These are phyloP conservation scores for Ophiognomonia clavigignenti-juglandacearum DNA, from an alignment of 2,329 filamentous ascomycete genomes.

Conservation along the genomic window DNA sequence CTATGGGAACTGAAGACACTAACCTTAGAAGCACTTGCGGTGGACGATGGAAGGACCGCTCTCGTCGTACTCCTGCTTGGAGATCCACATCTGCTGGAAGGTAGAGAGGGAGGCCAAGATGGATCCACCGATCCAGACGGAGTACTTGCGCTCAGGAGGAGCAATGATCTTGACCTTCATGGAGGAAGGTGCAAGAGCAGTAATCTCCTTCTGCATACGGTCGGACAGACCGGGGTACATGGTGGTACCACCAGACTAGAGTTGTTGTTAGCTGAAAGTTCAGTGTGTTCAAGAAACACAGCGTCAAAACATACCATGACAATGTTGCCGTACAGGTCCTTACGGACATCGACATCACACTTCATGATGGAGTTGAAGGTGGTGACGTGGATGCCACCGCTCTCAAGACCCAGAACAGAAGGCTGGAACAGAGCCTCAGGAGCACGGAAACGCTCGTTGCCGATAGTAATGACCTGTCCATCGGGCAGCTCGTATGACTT, in stretches of 20 bases:
- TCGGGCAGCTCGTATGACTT: slow-evolving; percentile 99
- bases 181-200: slow-evolving; percentile 94
- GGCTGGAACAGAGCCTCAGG: slow-evolving; percentile 99
- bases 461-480: slow-evolving; percentile 98
- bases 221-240: slow-evolving; percentile 99
- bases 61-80: slow-evolving; percentile 99
- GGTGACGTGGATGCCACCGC: slow-evolving; percentile 97
- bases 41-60: slow-evolving; percentile 98
- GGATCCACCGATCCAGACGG: slow-evolving; percentile 99
- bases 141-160: slow-evolving; percentile 99
- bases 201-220: slow-evolving; percentile 99
- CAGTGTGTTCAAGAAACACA: too few species aligned
- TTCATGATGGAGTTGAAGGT: slow-evolving; percentile 99
- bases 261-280: slow-evolving; percentile 26
- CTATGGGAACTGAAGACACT: slow-evolving; percentile 17
- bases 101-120: slow-evolving; percentile 98
- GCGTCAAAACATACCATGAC: slow-evolving; percentile 93
- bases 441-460: slow-evolving; percentile 99
- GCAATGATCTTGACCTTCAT: slow-evolving; percentile 99
- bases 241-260: slow-evolving; percentile 97
- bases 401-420: slow-evolving; percentile 95
- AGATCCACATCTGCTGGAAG: slow-evolving; percentile 99
- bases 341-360: slow-evolving; percentile 99
- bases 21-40: slow-evolving; percentile 99
- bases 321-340: slow-evolving; percentile 99